Percentiles rank a stretch among this genome's conserved stretches.
Conservation (phyloP, 2,329 filamentous ascomycete genomes). For the Pseudocercospora cruenta region DNA sequence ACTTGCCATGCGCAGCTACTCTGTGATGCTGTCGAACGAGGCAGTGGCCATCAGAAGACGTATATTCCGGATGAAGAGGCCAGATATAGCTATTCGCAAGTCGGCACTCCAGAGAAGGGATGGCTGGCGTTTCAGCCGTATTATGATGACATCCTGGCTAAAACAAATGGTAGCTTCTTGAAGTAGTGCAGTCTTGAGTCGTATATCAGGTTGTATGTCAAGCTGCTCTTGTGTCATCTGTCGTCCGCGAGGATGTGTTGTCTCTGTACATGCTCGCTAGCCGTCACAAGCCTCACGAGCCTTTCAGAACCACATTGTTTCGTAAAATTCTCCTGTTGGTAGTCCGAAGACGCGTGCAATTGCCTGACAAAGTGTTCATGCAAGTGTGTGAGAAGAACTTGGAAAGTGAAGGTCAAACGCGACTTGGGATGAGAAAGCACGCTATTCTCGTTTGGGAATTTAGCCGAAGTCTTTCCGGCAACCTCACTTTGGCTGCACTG, state of each 20-base stretch:
- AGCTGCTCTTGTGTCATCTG: background rate
- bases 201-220: background rate
- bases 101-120: constrained; percentile 55
- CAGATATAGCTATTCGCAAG: constrained; percentile 44
- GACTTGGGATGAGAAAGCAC: background rate
- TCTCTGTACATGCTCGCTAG: background rate
- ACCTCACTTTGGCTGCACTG: background rate
- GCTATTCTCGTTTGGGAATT: background rate
- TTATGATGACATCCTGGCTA: constrained; percentile 58
- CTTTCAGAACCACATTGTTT: too few species aligned
- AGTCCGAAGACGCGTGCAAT: background rate
- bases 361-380: background rate
- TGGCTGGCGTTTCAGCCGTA: constrained; percentile 56
- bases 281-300: too few species aligned
- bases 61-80: constrained; percentile 48
- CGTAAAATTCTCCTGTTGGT: background rate
- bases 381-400: background rate
- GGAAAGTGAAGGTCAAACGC: background rate
- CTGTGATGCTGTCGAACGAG: constrained; percentile 47
- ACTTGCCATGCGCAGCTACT: constrained; percentile 52
- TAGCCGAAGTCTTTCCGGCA: background rate
- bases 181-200: constrained; percentile 31
- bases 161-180: constrained; percentile 55
- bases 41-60: constrained; percentile 45
- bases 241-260: too few species aligned